Conservation (phyloP, 2,329 filamentous ascomycete species). For the Colletotrichum incanum region DNA sequence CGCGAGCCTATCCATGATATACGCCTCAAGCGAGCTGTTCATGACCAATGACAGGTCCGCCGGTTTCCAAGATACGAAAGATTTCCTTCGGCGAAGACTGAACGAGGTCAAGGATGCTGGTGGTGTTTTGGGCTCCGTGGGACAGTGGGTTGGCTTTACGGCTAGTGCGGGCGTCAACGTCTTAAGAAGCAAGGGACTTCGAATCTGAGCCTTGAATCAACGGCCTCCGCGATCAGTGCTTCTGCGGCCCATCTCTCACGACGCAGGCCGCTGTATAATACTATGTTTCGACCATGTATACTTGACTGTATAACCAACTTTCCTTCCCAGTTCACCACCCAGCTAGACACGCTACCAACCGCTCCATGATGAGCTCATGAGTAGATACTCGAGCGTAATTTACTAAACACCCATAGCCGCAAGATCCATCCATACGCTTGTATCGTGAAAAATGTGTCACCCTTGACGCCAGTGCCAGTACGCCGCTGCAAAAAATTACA, state of each 20-base stretch:
- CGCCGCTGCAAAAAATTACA: neutral
- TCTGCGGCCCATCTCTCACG: neutral
- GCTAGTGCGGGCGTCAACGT: constrained; percentile 84
- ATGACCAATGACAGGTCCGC: constrained; percentile 91
- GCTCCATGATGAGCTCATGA: neutral
- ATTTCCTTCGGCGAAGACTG: constrained; percentile 84
- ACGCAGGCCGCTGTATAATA: constrained; percentile 2
- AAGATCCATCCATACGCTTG: neutral
- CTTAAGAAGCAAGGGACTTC: constrained; percentile 88
- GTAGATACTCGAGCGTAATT: neutral
- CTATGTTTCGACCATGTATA: constrained; percentile 17
- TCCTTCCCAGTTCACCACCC: neutral
- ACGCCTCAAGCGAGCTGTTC: constrained; percentile 86
- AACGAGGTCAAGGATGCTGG: constrained; percentile 78
- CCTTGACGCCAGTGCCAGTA: neutral
- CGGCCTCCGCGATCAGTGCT: neutral
- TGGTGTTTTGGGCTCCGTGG: constrained; percentile 73
- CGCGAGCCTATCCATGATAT: constrained; percentile 69
- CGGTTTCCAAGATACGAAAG: constrained; percentile 82
- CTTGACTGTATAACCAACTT: constrained; percentile 19
- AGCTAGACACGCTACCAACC: neutral
- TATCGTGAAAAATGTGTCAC: neutral
- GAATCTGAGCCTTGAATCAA: constrained; percentile 69
- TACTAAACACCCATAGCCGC: neutral
- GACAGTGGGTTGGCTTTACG: constrained; percentile 88